A percentile compares a stretch with the other conserved stretches of the same genome.
phyloP scores from a whole-genome alignment of 192 early-diverging fungal species.

The Coemansia sp. region DNA sequence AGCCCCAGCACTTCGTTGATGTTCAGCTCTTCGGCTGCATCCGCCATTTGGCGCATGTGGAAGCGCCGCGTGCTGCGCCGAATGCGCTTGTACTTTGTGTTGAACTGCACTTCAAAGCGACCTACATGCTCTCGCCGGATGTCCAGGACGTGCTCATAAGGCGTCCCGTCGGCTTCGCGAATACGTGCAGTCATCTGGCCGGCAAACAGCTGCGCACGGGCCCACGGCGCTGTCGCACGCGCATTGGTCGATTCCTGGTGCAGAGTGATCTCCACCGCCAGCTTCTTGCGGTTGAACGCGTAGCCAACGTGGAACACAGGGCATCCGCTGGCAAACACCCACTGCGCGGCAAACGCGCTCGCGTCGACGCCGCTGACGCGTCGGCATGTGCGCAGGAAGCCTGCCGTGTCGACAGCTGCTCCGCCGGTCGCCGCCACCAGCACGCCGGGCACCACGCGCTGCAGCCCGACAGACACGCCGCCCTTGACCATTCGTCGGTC shows the following conservation, averaged over 20 bases:
- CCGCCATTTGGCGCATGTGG: conserved; percentile 68
- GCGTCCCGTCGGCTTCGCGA: conserved; percentile 79
- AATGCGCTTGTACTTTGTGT: conserved; percentile 98
- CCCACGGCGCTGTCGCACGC: conserved; percentile 49
- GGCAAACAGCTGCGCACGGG: conserved; percentile 43
- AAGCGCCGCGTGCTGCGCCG: conserved; percentile 75
- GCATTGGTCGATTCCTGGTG: conserved; percentile 68
- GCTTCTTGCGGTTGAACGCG: conserved; percentile 93
- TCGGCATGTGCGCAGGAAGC: conserved; percentile 78
- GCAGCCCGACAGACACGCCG: conserved; percentile 65
- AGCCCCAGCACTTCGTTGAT: conserved; percentile 46
- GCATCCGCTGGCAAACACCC: conserved; percentile 90
- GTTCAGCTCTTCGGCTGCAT: conserved; percentile 61
- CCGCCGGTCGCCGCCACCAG: conserved; percentile 73
- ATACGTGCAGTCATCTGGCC: conserved; percentile 75
- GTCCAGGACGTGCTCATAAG: conserved; percentile 80
- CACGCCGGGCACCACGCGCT: conserved; percentile 78
- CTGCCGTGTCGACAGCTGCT: conserved; percentile 64
- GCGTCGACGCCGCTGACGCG: conserved; percentile 84
- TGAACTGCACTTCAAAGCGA: conserved; percentile 90
- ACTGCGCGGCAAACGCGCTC: conserved; percentile 85
- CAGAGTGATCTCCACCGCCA: conserved; percentile 89
- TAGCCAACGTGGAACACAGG: conserved; percentile 82
- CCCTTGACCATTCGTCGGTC: conserved; percentile 81
- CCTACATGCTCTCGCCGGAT: conserved; percentile 53